phyloP scores from a whole-genome alignment of 768 basidiomycete species.

The Boletellus emodensis region DNA sequence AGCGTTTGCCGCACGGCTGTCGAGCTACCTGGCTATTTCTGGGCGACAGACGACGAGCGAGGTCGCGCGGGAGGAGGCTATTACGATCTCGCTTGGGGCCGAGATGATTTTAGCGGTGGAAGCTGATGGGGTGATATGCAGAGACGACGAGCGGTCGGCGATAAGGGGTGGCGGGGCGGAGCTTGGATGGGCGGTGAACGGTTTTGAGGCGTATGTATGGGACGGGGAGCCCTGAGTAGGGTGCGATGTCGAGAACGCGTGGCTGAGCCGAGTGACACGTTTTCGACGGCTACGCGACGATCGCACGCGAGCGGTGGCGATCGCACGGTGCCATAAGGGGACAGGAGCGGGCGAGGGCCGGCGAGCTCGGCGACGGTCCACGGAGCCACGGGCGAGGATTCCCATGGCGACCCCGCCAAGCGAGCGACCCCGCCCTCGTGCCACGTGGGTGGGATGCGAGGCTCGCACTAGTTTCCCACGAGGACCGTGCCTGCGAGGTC shows the following conservation, averaged over 20 bases:
- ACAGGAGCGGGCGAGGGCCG: too few species aligned
- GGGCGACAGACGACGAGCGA: constrained; percentile 61
- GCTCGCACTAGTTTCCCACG: too few species aligned
- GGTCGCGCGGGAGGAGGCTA: constrained; percentile 64
- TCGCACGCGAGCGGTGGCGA: too few species aligned
- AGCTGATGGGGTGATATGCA: constrained; percentile 60
- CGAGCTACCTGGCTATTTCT: constrained; percentile 45
- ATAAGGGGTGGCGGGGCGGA: constrained; percentile 50
- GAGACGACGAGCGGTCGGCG: constrained; percentile 58
- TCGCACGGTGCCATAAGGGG: too few species aligned
- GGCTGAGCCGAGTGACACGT: too few species aligned
- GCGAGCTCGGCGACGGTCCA: too few species aligned
- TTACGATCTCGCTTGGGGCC: constrained; percentile 67
- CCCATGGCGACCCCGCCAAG: too few species aligned
- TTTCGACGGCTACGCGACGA: neutral
- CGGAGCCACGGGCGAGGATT: too few species aligned
- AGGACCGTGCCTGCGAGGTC: too few species aligned
- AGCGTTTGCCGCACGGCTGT: constrained; percentile 67
- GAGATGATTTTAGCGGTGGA: constrained; percentile 82
- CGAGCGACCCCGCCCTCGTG: too few species aligned
- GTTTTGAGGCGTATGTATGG: constrained; percentile 67
- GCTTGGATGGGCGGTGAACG: constrained; percentile 69
- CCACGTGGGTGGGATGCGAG: too few species aligned
- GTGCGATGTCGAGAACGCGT: constrained; percentile 1
- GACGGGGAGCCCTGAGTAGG: constrained; percentile 42